Evolutionary conservation across 345 rosid species (phyloP), one percentile per base, ranked within the genome.

Genomic region (Passiflora organensis): DNA sequence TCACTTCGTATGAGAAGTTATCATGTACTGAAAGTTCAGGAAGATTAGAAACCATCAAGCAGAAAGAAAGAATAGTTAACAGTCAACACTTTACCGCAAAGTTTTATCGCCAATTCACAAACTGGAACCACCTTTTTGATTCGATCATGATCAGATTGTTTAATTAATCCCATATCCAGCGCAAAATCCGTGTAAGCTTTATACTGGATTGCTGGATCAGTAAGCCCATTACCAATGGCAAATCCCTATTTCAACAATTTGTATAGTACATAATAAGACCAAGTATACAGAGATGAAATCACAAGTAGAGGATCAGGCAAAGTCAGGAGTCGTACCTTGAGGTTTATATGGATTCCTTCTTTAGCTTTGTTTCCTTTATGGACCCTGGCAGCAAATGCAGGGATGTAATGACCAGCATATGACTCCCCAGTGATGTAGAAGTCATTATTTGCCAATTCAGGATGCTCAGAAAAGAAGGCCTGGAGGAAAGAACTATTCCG

Each of bases 391-490:
- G 99, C 99, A 76, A 94, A 77, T 58, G 99, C 97, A 18, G 97
- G 99, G 64, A 94, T 94, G 54, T 94, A 94, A 76, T 94, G 99
- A 57, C 99, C 99, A 69, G 97, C 97, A 74, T 89, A 94, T 60
- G 99, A 94, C 73, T 94, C 99, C 52, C 97, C 99, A 13, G 99
- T 94, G 39, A 94, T 87, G 73, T 70, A 94, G 57, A 94, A 94
- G 71, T 89, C 97, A 41, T 94, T 94, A 44, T 80, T 25, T 4
- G 77, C 79, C 38, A 86, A 60, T 65, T 82, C 69, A 56, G 99
- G 95, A 64, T 94, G 99, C 79, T 89, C 97, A 46, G 53, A 73
- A 62, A 94, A 94, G 83, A 94, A 94, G 53, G 95, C 95, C 98
- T 79, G 69, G 47, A 25, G 14, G 18, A 13, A 24, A 43, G 51